Evolutionary conservation across 106 monocot species (phyloP).

Genomic region (Phalaenopsis aphrodite): DNA sequence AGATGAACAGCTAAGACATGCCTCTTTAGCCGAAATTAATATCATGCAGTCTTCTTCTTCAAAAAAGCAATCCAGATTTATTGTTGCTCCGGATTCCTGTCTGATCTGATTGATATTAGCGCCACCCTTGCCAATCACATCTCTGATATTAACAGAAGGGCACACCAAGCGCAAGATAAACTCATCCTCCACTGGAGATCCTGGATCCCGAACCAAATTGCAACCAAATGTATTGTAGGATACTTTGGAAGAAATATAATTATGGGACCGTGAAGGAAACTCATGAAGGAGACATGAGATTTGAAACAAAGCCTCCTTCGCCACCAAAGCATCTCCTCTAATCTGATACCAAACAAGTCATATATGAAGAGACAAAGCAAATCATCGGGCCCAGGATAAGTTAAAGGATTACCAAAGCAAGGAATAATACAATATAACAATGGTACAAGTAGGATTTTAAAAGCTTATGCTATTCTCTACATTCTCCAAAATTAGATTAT

Average conservation of each 20-base stretch:
- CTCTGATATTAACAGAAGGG: constrained; percentile 37
- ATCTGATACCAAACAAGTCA: constrained; percentile 26
- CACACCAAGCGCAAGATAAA: constrained; percentile 46
- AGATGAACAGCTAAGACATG: background rate
- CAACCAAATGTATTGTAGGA: constrained; percentile 21
- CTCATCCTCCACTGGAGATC: constrained; percentile 8
- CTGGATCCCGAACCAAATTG: constrained; percentile 17
- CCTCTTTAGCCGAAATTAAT: constrained; percentile 32
- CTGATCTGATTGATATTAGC: constrained; percentile 30
- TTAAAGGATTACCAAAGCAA: background rate
- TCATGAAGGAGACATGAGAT: constrained; percentile 47
- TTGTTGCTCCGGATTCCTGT: constrained; percentile 33
- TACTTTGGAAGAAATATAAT: constrained; percentile 15
- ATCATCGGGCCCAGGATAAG: background rate
- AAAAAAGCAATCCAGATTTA: constrained; percentile 30
- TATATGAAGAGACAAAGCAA: background rate
- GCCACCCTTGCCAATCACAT: constrained; percentile 54
- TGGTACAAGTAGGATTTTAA: background rate
- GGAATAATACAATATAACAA: background rate
- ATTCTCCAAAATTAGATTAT: background rate
- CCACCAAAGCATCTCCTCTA: constrained; percentile 36
- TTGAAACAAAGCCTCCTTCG: constrained; percentile 47
- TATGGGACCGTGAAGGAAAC: constrained; percentile 36
- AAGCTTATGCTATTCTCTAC: background rate
- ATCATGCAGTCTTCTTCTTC: constrained; percentile 39